Evolutionary conservation across 768 basidiomycete species (phyloP).

Genomic region (Strobilomyces confusus): DNA sequence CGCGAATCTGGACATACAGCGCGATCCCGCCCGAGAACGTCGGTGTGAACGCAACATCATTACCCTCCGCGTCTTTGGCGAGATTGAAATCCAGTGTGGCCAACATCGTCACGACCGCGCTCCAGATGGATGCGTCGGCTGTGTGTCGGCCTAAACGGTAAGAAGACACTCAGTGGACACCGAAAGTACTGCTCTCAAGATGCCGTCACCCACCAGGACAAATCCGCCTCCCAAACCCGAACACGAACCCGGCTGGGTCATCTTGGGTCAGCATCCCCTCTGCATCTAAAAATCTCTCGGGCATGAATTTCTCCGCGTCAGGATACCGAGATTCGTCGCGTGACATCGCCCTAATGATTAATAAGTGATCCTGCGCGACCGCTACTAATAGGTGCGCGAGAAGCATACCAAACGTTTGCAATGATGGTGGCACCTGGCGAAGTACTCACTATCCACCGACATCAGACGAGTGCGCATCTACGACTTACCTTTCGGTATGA

Average conservation of each 20-base stretch:
- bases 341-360: neutral
- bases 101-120: neutral
- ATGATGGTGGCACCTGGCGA: neutral
- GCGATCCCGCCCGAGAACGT: neutral
- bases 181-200: neutral
- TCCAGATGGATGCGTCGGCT: neutral
- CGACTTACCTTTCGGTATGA: conserved; percentile 2
- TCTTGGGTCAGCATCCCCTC: neutral
- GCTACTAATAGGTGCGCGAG: too few relatives aligned
- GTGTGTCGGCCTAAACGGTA: neutral
- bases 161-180: too few relatives aligned
- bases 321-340: neutral
- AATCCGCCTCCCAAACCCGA: neutral
- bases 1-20: neutral
- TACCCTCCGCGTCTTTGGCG: neutral
- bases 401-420: neutral
- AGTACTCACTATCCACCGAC: neutral
- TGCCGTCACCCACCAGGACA: neutral
- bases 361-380: neutral
- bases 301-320: neutral
- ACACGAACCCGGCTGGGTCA: neutral
- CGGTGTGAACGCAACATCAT: neutral
- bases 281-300: neutral
- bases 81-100: neutral
- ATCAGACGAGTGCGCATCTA: too few relatives aligned